phyloP scores from a whole-genome alignment of 2,329 filamentous ascomycete species.

The Verticillium albo-atrum region DNA sequence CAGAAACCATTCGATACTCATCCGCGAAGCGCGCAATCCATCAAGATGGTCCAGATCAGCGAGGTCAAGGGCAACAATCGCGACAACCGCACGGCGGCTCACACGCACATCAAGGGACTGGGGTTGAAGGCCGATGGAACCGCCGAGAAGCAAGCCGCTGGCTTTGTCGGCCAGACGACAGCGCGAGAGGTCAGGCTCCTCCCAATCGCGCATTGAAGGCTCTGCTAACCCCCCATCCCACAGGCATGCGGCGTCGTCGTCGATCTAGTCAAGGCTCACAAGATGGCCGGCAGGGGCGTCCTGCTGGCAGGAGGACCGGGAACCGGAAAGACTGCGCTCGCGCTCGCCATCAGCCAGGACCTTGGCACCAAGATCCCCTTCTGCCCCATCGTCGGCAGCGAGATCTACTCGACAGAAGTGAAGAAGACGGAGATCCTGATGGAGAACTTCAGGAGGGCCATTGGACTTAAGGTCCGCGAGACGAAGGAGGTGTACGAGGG shows the following conservation, averaged over 20 bases:
- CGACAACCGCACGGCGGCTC: slow-evolving; percentile 92
- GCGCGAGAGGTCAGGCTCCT: slow-evolving; percentile 73
- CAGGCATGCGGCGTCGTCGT: slow-evolving; percentile 94
- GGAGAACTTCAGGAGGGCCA: slow-evolving; percentile 98
- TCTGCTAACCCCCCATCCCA: slow-evolving; percentile 1
- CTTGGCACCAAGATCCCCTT: slow-evolving; percentile 97
- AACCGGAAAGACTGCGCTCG: slow-evolving; percentile 95
- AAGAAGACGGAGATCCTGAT: slow-evolving; percentile 99
- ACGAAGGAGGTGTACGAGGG: slow-evolving; percentile 99
- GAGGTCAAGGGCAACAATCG: slow-evolving; percentile 92
- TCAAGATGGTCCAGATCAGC: slow-evolving; percentile 80
- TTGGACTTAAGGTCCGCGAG: slow-evolving; percentile 94
- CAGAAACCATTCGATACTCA: not conserved
- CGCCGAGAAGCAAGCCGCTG: slow-evolving; percentile 72
- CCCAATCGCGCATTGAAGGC: not conserved
- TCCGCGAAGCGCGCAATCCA: slow-evolving; percentile 15
- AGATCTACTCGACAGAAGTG: slow-evolving; percentile 95
- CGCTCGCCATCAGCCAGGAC: slow-evolving; percentile 93
- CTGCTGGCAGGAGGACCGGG: slow-evolving; percentile 90
- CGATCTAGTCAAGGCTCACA: slow-evolving; percentile 91
- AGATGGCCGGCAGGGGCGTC: slow-evolving; percentile 94
- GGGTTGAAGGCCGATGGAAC: slow-evolving; percentile 82
- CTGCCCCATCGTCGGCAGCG: slow-evolving; percentile 95
- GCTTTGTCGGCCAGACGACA: slow-evolving; percentile 83
- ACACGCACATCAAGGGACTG: slow-evolving; percentile 96